Conservation (phyloP, 495 filamentous ascomycete genomes). For the Bryoglossum gracile region DNA sequence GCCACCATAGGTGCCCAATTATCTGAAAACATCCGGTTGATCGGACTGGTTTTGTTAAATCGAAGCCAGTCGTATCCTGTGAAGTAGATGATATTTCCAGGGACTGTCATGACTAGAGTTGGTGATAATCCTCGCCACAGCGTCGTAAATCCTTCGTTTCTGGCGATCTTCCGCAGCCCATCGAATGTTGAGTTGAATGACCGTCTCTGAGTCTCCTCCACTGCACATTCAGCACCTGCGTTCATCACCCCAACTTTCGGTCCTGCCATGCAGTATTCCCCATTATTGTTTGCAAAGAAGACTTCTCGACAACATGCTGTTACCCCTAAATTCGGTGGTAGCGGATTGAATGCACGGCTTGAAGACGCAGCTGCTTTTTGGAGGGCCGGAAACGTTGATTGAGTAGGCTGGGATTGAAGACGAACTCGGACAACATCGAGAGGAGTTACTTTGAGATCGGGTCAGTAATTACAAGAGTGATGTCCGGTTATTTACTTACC, state of each 20-base stretch:
- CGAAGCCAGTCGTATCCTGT: conserved; percentile 97
- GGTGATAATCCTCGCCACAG: conserved; percentile 92
- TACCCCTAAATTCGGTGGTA: conserved; percentile 65
- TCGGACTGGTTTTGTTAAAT: conserved; percentile 57
- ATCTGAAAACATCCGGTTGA: conserved; percentile 52
- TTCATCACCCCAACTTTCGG: conserved; percentile 29
- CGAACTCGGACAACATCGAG: conserved; percentile 95
- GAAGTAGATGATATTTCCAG: conserved; percentile 96
- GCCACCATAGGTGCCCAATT: conserved; percentile 73
- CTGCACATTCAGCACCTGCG: conserved; percentile 60
- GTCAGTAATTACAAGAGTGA: conserved; percentile 17
- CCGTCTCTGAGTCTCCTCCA: conserved; percentile 73
- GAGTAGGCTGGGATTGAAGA: conserved; percentile 69
- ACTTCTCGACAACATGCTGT: conserved; percentile 95
- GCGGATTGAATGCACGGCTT: conserved; percentile 26
- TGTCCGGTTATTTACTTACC: conserved; percentile 65
- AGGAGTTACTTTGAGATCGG: conserved; percentile 63
- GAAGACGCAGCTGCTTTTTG: conserved; percentile 25
- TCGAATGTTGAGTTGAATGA: conserved; percentile 90
- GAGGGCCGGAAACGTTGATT: conserved; percentile 14
- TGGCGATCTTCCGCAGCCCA: conserved; percentile 90
- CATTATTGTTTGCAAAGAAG: conserved; percentile 87
- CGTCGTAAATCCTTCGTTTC: conserved; percentile 79
- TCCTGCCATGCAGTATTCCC: conserved; percentile 70
- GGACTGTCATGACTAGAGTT: conserved; percentile 89